Evolutionary conservation across 805 yeast genomes (phyloP), one percentile per base, ranked within the genome.

Genomic region (Spencermartinsiella europaea): DNA sequence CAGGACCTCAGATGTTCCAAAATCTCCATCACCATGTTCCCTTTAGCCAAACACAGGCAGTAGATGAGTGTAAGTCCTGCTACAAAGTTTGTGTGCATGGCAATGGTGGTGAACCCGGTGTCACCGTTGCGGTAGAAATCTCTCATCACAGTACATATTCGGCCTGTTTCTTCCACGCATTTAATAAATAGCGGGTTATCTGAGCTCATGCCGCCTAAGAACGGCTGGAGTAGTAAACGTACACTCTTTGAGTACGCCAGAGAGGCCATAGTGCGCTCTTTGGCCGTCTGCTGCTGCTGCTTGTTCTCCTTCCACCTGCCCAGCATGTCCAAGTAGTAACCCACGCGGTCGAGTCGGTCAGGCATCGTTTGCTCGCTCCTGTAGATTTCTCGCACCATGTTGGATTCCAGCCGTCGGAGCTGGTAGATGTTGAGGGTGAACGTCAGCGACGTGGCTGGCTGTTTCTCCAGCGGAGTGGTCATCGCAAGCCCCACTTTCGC

Each of bases 81-180:
- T 42, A 78, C 80, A 58, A 81, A 81, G 8, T 77, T 79, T 0
- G 84, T 78, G 57, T 81, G 85, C 37, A 81, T 79, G 10, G 83
- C 81, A 27, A 82, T 73, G 0, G 82, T 79, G 0, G 85, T 78
- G 57, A 79, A 83, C 2, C 85, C 85, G 45, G 69, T 68, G 1
- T 76, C 77, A 0, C 84, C 78, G 54, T 74, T 77, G 56, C 79
- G 80, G 61, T 79, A 83, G 59, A 78, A 80, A 12, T 75, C 79
- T 52, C 80, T 78, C 59, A 79, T 77, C 21, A 80, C 66, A 53
- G 77, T 83, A 57, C 85, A 80, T 34, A 81, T 76, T 58, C 79
- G 83, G 21, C 85, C 86, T 0, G 85, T 84, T 20, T 84, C 85
- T 1, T 82, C 81, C 57, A 80, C 85, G 60, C 86, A 81, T 60